A percentile compares a stretch with the other conserved stretches of the same genome.
Conservation (phyloP, 2,329 filamentous ascomycete genomes). For the Fusarium annulatum region DNA sequence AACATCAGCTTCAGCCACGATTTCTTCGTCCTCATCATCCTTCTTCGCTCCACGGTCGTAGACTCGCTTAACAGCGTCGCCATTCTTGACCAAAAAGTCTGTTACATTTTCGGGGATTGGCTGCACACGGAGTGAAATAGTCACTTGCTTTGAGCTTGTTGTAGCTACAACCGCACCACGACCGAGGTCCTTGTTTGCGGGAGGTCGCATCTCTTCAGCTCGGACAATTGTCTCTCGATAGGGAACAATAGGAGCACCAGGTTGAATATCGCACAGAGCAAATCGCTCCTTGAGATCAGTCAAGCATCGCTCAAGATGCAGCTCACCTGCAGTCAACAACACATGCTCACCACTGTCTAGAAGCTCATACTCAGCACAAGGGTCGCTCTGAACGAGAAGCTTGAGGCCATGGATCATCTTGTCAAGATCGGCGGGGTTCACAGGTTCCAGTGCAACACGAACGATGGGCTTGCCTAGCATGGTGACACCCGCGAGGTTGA, state of each 20-base stretch:
- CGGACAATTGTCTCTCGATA: constrained; percentile 93
- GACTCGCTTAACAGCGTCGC: constrained; percentile 79
- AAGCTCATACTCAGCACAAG: constrained; percentile 95
- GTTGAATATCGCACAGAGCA: constrained; percentile 93
- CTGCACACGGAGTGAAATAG: constrained; percentile 78
- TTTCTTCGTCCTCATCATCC: constrained; percentile 52
- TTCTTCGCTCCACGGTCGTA: constrained; percentile 72
- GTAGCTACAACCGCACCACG: constrained; percentile 80
- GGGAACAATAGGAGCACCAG: constrained; percentile 92
- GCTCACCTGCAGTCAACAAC: constrained; percentile 89
- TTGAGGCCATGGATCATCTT: constrained; percentile 93
- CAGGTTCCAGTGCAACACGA: constrained; percentile 92
- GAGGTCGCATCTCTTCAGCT: constrained; percentile 90
- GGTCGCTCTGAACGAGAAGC: constrained; percentile 92
- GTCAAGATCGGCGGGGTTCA: constrained; percentile 87
- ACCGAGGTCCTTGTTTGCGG: constrained; percentile 85
- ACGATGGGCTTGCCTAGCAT: constrained; percentile 91
- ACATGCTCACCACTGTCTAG: constrained; percentile 95
- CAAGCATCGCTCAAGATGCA: constrained; percentile 93
- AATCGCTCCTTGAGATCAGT: constrained; percentile 94
- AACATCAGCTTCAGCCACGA: constrained; percentile 67
- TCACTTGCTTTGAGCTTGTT: constrained; percentile 88
- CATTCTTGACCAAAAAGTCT: constrained; percentile 85
- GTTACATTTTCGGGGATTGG: constrained; percentile 84
- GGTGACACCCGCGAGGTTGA: constrained; percentile 88